phyloP scores from a whole-genome alignment of 2,329 filamentous ascomycete species.

The Sphaceloma murrayae region DNA sequence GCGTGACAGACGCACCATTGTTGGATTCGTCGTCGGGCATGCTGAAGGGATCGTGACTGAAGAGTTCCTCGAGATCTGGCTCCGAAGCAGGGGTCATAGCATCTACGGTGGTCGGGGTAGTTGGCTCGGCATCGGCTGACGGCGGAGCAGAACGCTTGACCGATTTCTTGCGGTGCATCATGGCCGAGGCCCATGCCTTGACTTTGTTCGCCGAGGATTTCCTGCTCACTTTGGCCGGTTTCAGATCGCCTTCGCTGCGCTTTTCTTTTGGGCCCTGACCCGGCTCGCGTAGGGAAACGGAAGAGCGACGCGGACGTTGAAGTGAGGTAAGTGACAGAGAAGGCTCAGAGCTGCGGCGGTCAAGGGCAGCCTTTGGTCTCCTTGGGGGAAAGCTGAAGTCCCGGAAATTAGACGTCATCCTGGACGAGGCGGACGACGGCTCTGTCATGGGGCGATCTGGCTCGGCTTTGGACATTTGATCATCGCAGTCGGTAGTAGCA shows the following conservation, averaged over 20 bases:
- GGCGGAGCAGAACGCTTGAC: neutral
- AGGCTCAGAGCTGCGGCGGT: conserved; percentile 38
- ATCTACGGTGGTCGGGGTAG: neutral
- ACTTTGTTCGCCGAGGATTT: conserved; percentile 52
- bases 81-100: conserved; percentile 11
- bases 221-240: conserved; percentile 14
- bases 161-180: conserved; percentile 21
- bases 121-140: neutral
- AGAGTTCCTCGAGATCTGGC: conserved; percentile 19
- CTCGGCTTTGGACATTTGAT: neutral
- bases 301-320: conserved; percentile 25
- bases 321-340: conserved; percentile 24
- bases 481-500: neutral
- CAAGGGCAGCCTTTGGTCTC: conserved; percentile 35
- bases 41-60: conserved; percentile 17
- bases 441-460: conserved; percentile 4
- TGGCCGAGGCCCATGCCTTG: conserved; percentile 53
- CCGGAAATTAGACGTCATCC: neutral
- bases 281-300: conserved; percentile 27
- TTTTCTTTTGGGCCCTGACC: conserved; percentile 17
- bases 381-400: conserved; percentile 10
- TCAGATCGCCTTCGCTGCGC: conserved; percentile 14
- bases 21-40: conserved; percentile 13
- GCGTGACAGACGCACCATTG: neutral
- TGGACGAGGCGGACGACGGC: neutral